Conservation (phyloP, 176 grass and related monocot species). For the Alopecurus myosuroides region DNA sequence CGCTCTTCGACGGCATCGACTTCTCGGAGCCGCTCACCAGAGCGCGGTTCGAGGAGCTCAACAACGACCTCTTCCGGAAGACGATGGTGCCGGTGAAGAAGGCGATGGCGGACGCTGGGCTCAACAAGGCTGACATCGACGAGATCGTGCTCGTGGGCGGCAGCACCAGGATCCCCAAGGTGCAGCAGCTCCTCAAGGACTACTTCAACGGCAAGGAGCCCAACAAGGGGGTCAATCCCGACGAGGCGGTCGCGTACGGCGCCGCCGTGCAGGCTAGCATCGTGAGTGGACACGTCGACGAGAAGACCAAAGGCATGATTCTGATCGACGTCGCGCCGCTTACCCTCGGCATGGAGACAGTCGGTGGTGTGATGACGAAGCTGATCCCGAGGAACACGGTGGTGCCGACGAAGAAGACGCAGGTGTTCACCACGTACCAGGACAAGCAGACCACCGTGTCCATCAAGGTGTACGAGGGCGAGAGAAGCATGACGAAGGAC, state of each 20-base stretch:
- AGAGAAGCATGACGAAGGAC: neutral
- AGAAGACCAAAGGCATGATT: neutral
- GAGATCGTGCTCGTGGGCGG: neutral
- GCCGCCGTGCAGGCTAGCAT: neutral
- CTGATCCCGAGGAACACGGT: neutral
- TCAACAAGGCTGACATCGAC: neutral
- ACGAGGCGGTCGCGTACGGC: neutral
- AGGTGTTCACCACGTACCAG: neutral
- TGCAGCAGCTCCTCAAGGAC: constrained; percentile 3
- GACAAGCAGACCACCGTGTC: neutral
- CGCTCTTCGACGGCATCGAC: neutral
- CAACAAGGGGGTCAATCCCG: constrained; percentile 4
- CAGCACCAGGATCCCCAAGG: neutral
- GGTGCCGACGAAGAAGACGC: neutral
- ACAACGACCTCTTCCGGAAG: neutral
- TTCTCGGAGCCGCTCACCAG: neutral
- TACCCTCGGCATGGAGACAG: neutral
- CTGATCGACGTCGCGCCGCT: neutral
- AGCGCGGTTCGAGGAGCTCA: constrained; percentile 1
- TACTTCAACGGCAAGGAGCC: constrained; percentile 3
- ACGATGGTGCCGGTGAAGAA: constrained; percentile 2
- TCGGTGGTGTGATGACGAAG: neutral
- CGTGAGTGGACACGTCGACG: neutral
- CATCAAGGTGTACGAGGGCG: constrained; percentile 7
- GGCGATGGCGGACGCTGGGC: neutral